Conservation (phyloP, 2,329 filamentous ascomycete species). For the Calonectria pseudoreteaudii region DNA sequence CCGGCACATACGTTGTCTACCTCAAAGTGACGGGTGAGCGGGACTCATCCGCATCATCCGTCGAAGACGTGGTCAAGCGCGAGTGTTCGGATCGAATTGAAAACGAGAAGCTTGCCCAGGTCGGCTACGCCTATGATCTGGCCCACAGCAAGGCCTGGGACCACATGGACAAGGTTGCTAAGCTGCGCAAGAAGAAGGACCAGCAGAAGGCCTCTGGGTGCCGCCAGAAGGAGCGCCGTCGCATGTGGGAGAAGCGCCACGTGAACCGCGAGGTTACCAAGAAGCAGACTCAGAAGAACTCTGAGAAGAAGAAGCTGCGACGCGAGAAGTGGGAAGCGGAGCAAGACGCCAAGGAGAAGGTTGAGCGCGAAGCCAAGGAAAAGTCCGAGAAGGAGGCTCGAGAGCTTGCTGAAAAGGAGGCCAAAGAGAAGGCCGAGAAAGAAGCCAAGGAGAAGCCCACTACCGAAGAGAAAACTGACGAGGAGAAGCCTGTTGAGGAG, state of each 20-base stretch:
- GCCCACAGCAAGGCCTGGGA: slow-evolving; percentile 69
- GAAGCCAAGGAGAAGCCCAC: slow-evolving; percentile 17
- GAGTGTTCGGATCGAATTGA: slow-evolving; percentile 60
- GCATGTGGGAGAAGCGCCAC: slow-evolving; percentile 62
- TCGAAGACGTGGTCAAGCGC: slow-evolving; percentile 68
- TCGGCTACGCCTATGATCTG: slow-evolving; percentile 69
- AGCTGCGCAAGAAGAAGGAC: slow-evolving; percentile 62
- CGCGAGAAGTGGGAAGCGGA: slow-evolving; percentile 44
- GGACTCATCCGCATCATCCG: slow-evolving; percentile 54
- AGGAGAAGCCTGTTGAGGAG: slow-evolving; percentile 27
- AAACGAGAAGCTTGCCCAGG: slow-evolving; percentile 69
- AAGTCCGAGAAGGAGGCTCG: slow-evolving; percentile 25
- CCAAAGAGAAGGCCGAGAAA: slow-evolving; percentile 11
- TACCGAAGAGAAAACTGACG: slow-evolving; percentile 39
- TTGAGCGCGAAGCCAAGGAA: slow-evolving; percentile 32
- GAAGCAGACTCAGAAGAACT: slow-evolving; percentile 55
- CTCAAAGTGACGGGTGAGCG: slow-evolving; percentile 66
- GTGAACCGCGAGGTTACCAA: slow-evolving; percentile 56
- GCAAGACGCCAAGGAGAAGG: slow-evolving; percentile 45
- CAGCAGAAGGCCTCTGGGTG: slow-evolving; percentile 62
- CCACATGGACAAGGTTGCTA: slow-evolving; percentile 62
- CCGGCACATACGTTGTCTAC: slow-evolving; percentile 69
- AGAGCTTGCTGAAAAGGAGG: slow-evolving; percentile 18
- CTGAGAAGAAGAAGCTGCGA: slow-evolving; percentile 48
- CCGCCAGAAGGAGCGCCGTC: slow-evolving; percentile 58